Conservation (phyloP, 805 yeast species). For the Candida nitratophila region DNA sequence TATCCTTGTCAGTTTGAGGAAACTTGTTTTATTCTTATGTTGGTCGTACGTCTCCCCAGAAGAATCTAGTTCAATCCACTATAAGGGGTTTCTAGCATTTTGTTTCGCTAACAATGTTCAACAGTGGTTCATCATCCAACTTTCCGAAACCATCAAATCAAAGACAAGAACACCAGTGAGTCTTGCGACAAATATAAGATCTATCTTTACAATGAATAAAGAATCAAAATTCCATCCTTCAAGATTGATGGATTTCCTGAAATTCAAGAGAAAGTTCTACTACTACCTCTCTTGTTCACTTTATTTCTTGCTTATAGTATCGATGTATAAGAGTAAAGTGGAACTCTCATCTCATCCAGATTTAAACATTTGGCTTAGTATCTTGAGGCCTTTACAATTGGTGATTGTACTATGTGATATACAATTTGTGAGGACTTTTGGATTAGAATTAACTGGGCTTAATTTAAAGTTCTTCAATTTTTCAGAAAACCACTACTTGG, state of each 20-base stretch:
- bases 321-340: constrained; percentile 10
- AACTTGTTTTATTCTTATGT: constrained; percentile 17
- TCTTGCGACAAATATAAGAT: not conserved
- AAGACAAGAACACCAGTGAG: not conserved
- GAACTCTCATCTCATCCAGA: not conserved
- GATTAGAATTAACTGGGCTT: constrained; percentile 5
- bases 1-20: constrained; percentile 19
- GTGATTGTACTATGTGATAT: constrained; percentile 14
- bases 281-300: constrained; percentile 7
- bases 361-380: constrained; percentile 1
- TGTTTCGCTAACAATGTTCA: constrained; percentile 18
- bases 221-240: not conserved
- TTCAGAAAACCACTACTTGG: not conserved
- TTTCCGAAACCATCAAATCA: constrained; percentile 3
- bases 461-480: constrained; percentile 1
- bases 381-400: constrained; percentile 2
- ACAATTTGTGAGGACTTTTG: constrained; percentile 11
- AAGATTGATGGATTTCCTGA: constrained; percentile 1
- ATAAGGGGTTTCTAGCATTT: constrained; percentile 20
- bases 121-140: constrained; percentile 18
- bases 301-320: constrained; percentile 6
- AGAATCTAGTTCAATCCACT: constrained; percentile 21
- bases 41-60: constrained; percentile 22
- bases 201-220: not conserved
- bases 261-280: constrained; percentile 11